phyloP scores from a whole-genome alignment of 2,329 filamentous ascomycete species.

The Colletotrichum neosansevieriae region DNA sequence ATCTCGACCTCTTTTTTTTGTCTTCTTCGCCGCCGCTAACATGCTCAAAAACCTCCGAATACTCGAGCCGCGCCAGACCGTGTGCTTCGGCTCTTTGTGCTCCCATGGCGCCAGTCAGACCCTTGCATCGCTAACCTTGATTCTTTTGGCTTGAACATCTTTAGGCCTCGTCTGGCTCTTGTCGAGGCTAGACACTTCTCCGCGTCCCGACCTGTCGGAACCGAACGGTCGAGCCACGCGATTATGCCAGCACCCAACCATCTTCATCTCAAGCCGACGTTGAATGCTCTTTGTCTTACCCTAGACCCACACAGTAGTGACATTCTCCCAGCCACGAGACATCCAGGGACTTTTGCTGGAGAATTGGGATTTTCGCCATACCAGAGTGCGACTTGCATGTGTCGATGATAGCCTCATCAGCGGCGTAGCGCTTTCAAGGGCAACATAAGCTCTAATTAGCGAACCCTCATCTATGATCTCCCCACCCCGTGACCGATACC shows the following conservation, averaged over 20 bases:
- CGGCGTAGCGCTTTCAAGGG: not conserved
- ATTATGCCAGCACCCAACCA: conserved; percentile 14
- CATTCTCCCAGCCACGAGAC: not conserved
- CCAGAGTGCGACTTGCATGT: not conserved
- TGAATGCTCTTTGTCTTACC: not conserved
- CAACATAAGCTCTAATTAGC: not conserved
- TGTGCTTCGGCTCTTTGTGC: conserved; percentile 25
- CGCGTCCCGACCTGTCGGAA: conserved; percentile 16
- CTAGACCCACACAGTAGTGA: no score
- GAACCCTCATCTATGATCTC: conserved; percentile 6
- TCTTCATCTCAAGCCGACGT: conserved; percentile 6
- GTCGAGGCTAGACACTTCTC: not conserved
- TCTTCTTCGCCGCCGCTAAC: conserved; percentile 1
- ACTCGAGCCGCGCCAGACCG: conserved; percentile 15
- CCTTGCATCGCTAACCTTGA: not conserved
- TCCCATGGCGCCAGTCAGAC: not conserved
- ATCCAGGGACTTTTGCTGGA: no score
- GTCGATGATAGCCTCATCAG: not conserved
- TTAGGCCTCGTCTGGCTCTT: not conserved
- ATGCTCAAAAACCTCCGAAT: conserved; percentile 8
- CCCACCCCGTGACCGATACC: not conserved
- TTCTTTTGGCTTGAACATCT: not conserved
- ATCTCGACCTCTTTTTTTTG: not conserved
- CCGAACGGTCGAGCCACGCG: not conserved
- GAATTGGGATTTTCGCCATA: not conserved